A percentile compares a stretch with the other conserved stretches of the same genome.
phyloP scores from a whole-genome alignment of 2,329 filamentous ascomycete genomes.

The Sordariomycetes sp. region DNA sequence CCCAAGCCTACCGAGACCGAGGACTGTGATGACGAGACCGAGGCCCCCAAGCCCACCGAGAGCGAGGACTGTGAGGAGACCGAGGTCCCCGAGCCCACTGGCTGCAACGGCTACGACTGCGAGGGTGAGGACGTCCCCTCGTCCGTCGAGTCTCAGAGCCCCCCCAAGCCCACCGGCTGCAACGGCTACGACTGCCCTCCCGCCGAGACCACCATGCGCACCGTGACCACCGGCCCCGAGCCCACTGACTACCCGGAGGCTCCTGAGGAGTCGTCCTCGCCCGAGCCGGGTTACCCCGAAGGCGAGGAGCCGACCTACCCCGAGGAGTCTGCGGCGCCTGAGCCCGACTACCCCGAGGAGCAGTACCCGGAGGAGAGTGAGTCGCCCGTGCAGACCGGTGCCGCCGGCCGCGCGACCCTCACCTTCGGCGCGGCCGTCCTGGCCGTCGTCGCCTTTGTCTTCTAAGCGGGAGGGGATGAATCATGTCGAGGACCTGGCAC shows the following conservation, averaged over 20 bases:
- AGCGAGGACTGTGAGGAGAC: neutral
- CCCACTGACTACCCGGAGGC: neutral
- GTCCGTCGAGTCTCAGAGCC: neutral
- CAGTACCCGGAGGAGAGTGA: neutral
- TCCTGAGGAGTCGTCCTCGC: neutral
- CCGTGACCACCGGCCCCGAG: neutral
- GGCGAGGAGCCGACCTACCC: neutral
- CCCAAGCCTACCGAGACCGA: neutral
- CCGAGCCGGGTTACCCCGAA: neutral
- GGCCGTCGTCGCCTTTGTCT: conserved; percentile 8
- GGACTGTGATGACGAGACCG: neutral
- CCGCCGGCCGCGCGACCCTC: neutral
- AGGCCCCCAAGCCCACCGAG: neutral
- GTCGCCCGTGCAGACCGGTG: neutral
- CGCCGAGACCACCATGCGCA: neutral
- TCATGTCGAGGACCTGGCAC: neutral
- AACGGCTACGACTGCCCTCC: neutral
- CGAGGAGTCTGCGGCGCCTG: neutral
- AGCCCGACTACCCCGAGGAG: conserved; percentile 1
- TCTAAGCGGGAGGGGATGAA: neutral
- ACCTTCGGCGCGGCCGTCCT: conserved; percentile 3
- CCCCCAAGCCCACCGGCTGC: neutral
- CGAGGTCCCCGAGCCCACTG: neutral
- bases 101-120: neutral
- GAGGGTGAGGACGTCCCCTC: neutral